Conservation (phyloP, 352 stramenopile genomes). For the Salisapilia sapeloensis region DNA sequence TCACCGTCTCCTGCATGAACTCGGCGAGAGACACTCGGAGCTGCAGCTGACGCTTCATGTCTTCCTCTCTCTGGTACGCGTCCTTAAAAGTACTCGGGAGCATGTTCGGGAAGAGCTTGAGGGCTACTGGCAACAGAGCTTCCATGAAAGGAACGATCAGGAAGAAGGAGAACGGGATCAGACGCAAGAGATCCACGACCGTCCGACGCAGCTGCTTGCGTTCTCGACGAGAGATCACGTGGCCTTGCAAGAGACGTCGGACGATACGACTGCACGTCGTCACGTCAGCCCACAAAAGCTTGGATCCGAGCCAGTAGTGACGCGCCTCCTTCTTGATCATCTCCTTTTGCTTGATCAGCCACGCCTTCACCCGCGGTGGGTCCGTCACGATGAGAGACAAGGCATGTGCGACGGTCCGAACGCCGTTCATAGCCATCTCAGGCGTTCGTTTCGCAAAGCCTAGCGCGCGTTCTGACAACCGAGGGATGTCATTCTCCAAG, state of each 20-base stretch:
- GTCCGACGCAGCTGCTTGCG: slow-evolving; percentile 94
- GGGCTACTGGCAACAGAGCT: slow-evolving; percentile 91
- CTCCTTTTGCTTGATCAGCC: slow-evolving; percentile 49
- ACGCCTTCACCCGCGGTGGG: slow-evolving; percentile 39
- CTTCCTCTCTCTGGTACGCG: slow-evolving; percentile 93
- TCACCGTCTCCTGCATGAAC: slow-evolving; percentile 96
- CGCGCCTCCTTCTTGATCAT: slow-evolving; percentile 83
- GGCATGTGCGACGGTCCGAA: slow-evolving; percentile 34
- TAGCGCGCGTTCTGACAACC: slow-evolving; percentile 46
- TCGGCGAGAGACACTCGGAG: slow-evolving; percentile 90
- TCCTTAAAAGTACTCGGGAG: slow-evolving; percentile 95
- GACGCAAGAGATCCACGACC: slow-evolving; percentile 90
- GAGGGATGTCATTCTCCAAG: slow-evolving; percentile 57
- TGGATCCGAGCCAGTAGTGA: slow-evolving; percentile 95
- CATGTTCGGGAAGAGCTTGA: slow-evolving; percentile 99
- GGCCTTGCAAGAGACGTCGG: slow-evolving; percentile 81
- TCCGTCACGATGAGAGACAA: slow-evolving; percentile 47
- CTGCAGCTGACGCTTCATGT: slow-evolving; percentile 96
- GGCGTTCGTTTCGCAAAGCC: slow-evolving; percentile 53
- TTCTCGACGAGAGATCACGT: slow-evolving; percentile 89
- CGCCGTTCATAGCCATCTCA: slow-evolving; percentile 28
- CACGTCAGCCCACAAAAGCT: slow-evolving; percentile 92
- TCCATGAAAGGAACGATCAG: slow-evolving; percentile 98
- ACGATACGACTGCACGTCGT: slow-evolving; percentile 90
- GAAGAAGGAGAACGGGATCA: slow-evolving; percentile 97